Percentiles rank a stretch among this genome's conserved stretches.
Evolutionary conservation across 306 rosid genomes (phyloP).

Genomic region (Inga oerstediana): DNA sequence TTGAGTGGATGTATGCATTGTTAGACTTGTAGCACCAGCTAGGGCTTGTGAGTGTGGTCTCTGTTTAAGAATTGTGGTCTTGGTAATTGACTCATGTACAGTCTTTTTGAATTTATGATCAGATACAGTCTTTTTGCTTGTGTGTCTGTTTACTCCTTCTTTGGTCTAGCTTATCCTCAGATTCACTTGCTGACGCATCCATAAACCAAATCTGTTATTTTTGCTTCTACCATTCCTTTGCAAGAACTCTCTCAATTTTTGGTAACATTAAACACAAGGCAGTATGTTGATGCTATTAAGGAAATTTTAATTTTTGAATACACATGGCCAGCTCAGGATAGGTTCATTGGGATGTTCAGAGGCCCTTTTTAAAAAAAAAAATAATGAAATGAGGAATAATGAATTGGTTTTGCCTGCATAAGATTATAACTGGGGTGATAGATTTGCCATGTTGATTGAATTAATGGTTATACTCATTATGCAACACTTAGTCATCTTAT

Average conservation of each 20-base stretch:
- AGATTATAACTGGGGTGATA: constrained; percentile 4
- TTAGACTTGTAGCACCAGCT: background rate
- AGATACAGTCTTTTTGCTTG: background rate
- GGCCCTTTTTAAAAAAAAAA: background rate
- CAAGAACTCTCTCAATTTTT: background rate
- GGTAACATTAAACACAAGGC: background rate
- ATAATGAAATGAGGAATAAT: background rate
- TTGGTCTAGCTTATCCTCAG: background rate
- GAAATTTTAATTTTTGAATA: background rate
- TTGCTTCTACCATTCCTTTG: background rate
- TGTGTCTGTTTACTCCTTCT: background rate
- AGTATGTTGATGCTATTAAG: background rate
- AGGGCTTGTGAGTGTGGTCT: background rate
- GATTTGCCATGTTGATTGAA: background rate
- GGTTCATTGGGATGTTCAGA: constrained; percentile 2
- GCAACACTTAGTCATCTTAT: background rate
- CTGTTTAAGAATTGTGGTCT: background rate
- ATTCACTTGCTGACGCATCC: background rate
- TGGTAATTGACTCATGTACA: background rate
- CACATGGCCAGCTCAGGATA: background rate
- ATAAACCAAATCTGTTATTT: background rate
- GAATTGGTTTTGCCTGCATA: background rate
- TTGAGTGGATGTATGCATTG: background rate
- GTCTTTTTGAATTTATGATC: background rate
- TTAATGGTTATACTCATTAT: background rate